phyloP scores from a whole-genome alignment of 257 asterid genomes.

The Voacanga thouarsii region DNA sequence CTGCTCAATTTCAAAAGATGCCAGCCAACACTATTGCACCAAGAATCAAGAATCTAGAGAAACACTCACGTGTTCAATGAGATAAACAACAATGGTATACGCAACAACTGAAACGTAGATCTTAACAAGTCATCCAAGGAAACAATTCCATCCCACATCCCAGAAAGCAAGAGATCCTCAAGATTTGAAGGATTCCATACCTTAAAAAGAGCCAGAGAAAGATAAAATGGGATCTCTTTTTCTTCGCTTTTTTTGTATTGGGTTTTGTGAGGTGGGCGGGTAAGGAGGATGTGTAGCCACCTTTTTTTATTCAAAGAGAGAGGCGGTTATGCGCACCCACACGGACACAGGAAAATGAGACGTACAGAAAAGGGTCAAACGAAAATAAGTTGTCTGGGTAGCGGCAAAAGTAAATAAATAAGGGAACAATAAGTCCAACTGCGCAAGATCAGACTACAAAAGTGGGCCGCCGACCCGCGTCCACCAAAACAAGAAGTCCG shows the following conservation, averaged over 20 bases:
- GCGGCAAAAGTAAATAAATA: too few species aligned
- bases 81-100: not conserved
- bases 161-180: not conserved
- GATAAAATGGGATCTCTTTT: not conserved
- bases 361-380: not conserved
- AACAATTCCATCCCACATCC: not conserved
- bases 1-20: not conserved
- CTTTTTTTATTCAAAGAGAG: not conserved
- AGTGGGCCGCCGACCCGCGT: not conserved
- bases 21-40: not conserved
- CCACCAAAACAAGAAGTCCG: not conserved
- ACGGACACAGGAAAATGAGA: not conserved
- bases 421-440: not conserved
- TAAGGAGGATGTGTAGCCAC: slow-evolving; percentile 17
- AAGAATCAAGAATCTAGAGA: not conserved
- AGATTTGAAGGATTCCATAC: slow-evolving; percentile 12
- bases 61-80: not conserved
- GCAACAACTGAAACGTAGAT: not conserved
- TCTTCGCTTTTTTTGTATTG: not conserved
- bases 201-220: not conserved
- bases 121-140: not conserved
- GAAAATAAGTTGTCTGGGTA: not conserved
- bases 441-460: not conserved
- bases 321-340: not conserved
- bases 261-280: slow-evolving; percentile 12